phyloP scores from a whole-genome alignment of 164 flowering plant genomes.

The Piper longum region DNA sequence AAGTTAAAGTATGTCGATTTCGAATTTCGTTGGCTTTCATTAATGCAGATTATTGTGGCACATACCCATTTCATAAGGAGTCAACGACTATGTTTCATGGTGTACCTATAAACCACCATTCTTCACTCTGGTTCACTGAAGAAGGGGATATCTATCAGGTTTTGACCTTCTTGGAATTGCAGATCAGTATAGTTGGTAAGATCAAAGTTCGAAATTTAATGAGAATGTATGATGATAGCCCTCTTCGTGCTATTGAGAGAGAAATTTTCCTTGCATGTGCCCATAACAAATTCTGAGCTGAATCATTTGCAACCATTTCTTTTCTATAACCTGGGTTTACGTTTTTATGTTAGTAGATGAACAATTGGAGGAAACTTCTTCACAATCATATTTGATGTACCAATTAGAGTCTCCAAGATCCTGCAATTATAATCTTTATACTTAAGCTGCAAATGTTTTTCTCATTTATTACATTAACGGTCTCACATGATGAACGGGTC shows the following conservation, averaged over 20 bases:
- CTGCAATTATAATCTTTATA: not conserved
- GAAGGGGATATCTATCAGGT: slow-evolving; percentile 58
- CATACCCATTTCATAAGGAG: slow-evolving; percentile 62
- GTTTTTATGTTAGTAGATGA: slow-evolving; percentile 1
- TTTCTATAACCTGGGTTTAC: slow-evolving; percentile 5
- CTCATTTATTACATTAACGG: too few relatives aligned
- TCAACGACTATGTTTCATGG: slow-evolving; percentile 84
- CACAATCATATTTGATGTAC: not conserved
- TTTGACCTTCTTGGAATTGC: slow-evolving; percentile 52
- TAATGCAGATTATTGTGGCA: slow-evolving; percentile 83
- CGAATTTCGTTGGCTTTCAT: slow-evolving; percentile 98
- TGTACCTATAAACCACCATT: slow-evolving; percentile 75
- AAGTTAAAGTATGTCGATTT: slow-evolving; percentile 73
- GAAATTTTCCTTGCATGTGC: slow-evolving; percentile 23
- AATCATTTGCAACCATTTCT: not conserved
- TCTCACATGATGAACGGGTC: too few relatives aligned
- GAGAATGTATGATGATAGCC: slow-evolving; percentile 29
- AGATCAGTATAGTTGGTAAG: slow-evolving; percentile 86
- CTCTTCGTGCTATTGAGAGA: slow-evolving; percentile 17
- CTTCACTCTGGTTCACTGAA: slow-evolving; percentile 53
- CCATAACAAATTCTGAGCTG: not conserved
- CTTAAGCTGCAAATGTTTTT: not conserved
- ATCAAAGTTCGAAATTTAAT: slow-evolving; percentile 60
- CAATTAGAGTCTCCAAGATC: not conserved
- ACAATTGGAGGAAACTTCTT: not conserved